Evolutionary conservation across 495 filamentous ascomycete genomes (phyloP), one percentile per base, ranked within the genome.

Genomic region (Cryomyces antarcticus): DNA sequence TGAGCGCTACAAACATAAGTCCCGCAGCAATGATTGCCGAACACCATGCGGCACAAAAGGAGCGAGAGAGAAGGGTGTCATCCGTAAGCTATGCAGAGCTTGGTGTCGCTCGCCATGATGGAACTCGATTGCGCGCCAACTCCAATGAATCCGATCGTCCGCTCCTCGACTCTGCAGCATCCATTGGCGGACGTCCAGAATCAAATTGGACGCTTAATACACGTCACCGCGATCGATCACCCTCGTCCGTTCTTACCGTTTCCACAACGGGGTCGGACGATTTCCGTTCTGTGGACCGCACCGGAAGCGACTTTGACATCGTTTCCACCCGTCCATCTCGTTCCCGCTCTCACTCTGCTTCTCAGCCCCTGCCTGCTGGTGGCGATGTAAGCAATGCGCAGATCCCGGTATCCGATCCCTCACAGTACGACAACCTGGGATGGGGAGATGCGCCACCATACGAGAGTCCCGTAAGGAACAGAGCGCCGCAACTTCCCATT

Each of bases 41-140:
- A 44, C 77, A 85, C 48, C 77, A 77, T 29, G 62, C 72, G 29
- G 65, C 78, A 30, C 66, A 65, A 43, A 60, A 62, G 11, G 72
- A 75, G 37, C 72, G 83, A 6, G 77, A 86, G 28, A 68, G 78
- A 28, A 70, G 84, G 6, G 75, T 93, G 35, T 80, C 82, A 38
- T 80, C 73, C 45, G 89, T 95, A 10, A 76, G 73, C 44, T 97
- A 97, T 53, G 84, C 75, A 5, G 78, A 83, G 7, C 57, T 96
- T 7, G 89, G 89, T 30, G 71, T 92, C 39, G 86, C 82, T 6
- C 68, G 85, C 38, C 85, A 87, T 48, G 89, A 96, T 53, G 89
- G 89, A 13, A 82, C 82, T 0, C 72, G 89, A 10, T 59, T 97
- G 42, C 75, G 89, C 35, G 82, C 82, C 12, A 78, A 77, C 49